Evolutionary conservation across 345 rosid genomes (phyloP), one percentile per base, ranked within the genome.

Genomic region (Isatis tinctoria): DNA sequence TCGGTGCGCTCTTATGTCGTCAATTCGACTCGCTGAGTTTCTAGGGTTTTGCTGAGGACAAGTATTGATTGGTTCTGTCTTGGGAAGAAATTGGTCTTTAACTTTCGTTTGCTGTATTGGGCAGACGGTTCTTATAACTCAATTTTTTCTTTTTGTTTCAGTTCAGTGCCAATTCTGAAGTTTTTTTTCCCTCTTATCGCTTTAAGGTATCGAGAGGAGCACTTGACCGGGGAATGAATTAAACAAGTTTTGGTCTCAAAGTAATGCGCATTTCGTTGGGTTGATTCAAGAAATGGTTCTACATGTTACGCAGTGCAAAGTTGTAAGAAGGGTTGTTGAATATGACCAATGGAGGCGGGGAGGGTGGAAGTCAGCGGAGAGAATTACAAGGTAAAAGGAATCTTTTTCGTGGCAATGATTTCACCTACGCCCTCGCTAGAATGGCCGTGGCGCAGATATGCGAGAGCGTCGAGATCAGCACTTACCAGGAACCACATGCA

Each of bases 331-430:
- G 78, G 77, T 88, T 83, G 77, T 88, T 83, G 96, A 95, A 88
- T 76, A 95, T 95, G 97, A 95, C 78, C 86, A 84, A 88, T 90
- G 96, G 97, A 82, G 95, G 88, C 45, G 82, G 86, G 84, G 87
- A 88, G 87, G 88, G 82, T 78, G 85, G 84, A 76, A 84, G 81
- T 75, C 78, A 83, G 67, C 78, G 65, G 60, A 91, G 78, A 80
- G 81, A 76, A n/a, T 14, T 54, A 7, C 79, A 72, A 1, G 60
- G 60, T 4, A 83, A 77, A 64, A 73, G 82, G 52, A 83, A 79
- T 62, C 4, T 12, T 13, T 59, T 53, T 47, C 67, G 81, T 5
- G 79, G 81, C 3, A 86, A 79, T 67, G 86, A 86, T 33, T 95
- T 86, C 56, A 64, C 87, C 2, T 81, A 66, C 61, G 88, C 90